Evolutionary conservation across 805 yeast genomes (phyloP), one percentile per base, ranked within the genome.

Genomic region (Sugiyamaella lignohabitans): DNA sequence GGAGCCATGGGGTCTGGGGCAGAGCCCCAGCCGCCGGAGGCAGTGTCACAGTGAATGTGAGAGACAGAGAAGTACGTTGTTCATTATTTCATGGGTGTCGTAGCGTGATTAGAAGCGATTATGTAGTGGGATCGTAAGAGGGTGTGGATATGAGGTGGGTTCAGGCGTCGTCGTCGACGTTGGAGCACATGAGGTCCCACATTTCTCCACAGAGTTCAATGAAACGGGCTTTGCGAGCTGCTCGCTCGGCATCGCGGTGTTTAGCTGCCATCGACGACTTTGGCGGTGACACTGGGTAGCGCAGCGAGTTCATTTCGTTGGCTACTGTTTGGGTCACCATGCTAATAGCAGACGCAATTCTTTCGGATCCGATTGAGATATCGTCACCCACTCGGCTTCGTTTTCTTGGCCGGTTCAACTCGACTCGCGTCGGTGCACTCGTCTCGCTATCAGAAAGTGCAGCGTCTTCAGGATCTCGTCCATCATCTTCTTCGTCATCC

Each of bases 191-290:
- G 8, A 27, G 14, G 40, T 63, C 66, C 63, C 64, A 64, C 53
- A 58, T 45, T 42, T 64, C 61, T 1, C 56, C 49, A 44, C 68
- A 63, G 38, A 64, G 49, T 42, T 53, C 53, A 48, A 63, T 35
- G 48, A 60, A 64, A 32, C 55, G 47, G 39, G 36, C 53, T 53
- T 57, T 57, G 46, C 52, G 52, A 42, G 45, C 38, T 14, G 32
- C 8, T n/a, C n/a, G n/a, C n/a, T n/a, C n/a, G n/a, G n/a, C n/a
- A n/a, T n/a, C n/a, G n/a, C n/a, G n/a, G 2, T 22, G 34, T 14
- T 34, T 35, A 4, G 47, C 30, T 4, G 22, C 29, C 3, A 18
- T 29, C 8, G 30, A 20, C 24, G 14, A 20, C 18, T 16, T 35
- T 17, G 38, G 39, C 38, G 17, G 18, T 17, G 29, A 29, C 20